A percentile compares a stretch with the other conserved stretches of the same genome.
phyloP scores from a whole-genome alignment of 2,329 filamentous ascomycete genomes.

The Samsoniella hepiali region DNA sequence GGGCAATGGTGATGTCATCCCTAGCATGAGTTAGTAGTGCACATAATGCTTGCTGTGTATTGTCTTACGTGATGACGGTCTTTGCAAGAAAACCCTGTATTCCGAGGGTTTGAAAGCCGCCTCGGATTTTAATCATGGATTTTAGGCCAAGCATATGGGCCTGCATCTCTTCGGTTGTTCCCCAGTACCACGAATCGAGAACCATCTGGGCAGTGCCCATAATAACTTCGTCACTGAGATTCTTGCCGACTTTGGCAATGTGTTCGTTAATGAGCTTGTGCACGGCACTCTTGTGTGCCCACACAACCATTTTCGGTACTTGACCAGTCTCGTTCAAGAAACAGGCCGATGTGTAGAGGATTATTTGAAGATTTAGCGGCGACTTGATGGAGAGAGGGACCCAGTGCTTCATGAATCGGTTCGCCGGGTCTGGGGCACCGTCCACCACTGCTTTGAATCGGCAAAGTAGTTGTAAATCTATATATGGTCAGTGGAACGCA shows the following conservation, averaged over 20 bases:
- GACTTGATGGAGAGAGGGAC: slow-evolving; percentile 47
- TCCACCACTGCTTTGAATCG: slow-evolving; percentile 51
- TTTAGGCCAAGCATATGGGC: slow-evolving; percentile 46
- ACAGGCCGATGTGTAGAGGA: slow-evolving; percentile 49
- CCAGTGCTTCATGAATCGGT: slow-evolving; percentile 46
- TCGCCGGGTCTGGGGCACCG: slow-evolving; percentile 43
- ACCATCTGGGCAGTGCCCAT: slow-evolving; percentile 48
- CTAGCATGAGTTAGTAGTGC: slow-evolving; percentile 30
- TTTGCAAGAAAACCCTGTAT: slow-evolving; percentile 47
- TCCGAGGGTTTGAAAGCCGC: slow-evolving; percentile 44
- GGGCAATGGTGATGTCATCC: slow-evolving; percentile 45
- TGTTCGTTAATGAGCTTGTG: slow-evolving; percentile 47
- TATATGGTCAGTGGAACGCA: neutral
- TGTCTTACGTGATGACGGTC: slow-evolving; percentile 45
- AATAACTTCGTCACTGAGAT: slow-evolving; percentile 45
- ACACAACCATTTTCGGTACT: slow-evolving; percentile 41
- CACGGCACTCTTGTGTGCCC: slow-evolving; percentile 42
- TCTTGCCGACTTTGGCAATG: slow-evolving; percentile 34
- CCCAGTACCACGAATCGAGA: slow-evolving; percentile 54
- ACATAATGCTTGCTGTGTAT: neutral
- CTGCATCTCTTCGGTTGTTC: slow-evolving; percentile 41
- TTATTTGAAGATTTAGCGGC: slow-evolving; percentile 46
- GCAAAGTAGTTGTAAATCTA: slow-evolving; percentile 47
- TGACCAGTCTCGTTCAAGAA: slow-evolving; percentile 50
- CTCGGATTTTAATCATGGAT: slow-evolving; percentile 46